Base-by-base conservation (phyloP, 768 basidiomycete genomes). In the Mrakia blollopis region DNA sequence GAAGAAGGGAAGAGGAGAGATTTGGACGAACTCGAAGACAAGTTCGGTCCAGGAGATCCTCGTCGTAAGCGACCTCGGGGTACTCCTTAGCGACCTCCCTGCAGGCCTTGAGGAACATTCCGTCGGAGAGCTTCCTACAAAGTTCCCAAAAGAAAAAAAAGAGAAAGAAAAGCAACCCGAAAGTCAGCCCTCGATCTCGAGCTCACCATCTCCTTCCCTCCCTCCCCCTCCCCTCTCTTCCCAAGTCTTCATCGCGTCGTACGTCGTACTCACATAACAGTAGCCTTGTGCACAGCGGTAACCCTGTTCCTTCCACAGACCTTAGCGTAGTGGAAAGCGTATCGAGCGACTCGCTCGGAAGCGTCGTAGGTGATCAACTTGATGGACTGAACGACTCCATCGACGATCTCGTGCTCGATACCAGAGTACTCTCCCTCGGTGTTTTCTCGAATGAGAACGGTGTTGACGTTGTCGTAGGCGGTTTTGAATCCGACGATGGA, bases 361-460 rank as follows among this genome's bases (percentile, higher is more conserved):
- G 97, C 97, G 71, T 98, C 92, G 91, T 94, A 95, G 50, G 97
- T 99, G 83, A 99, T 99, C 74, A 99, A 89, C 85, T 99, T 99
- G 87, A 99, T 98, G 63, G 94, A 97, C 85, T 99, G 97, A 57
- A 99, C 97, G 75, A 99, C 97, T 79, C 97, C 97, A 78, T 97
- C 93, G 79, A 98, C 90, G 76, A 97, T 94, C 89, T 98, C 95
- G 84, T 99, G 97, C 85, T 99, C 97, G 80, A 99, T 98, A 80
- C 97, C 97, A 78, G 95, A 98, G 85, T 99, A 99, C 86, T 99
- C 97, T 80, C 97, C 97, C 87, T 99, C 97, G 23, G 97, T 99
- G 86, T 99, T 99, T 85, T 99, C 97, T 85, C 97, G 94, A 82
- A 99, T 98, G 85, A 99, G 95, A 81, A 93, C 95, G 83, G 98